phyloP scores from a whole-genome alignment of 2,329 filamentous ascomycete genomes.

The Aureobasidium mangrovei region DNA sequence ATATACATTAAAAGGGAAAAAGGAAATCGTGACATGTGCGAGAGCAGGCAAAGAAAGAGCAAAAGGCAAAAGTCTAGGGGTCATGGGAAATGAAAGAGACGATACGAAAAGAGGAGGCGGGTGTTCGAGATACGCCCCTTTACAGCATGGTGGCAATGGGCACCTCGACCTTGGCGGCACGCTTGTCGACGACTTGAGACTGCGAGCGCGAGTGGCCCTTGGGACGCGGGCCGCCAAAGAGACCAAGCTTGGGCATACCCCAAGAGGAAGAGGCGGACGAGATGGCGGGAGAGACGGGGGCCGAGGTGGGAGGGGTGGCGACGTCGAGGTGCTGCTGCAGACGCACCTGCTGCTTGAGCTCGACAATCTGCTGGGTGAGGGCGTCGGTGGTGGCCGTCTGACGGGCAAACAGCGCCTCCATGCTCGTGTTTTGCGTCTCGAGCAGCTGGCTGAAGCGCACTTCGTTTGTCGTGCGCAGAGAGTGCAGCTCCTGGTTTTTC shows the following conservation, averaged over 20 bases:
- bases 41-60: no score
- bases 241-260: background rate
- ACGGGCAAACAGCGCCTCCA: background rate
- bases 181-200: slow-evolving; percentile 3
- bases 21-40: no score
- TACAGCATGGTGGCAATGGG: slow-evolving; percentile 1
- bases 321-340: background rate
- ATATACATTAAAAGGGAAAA: no score
- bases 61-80: no score
- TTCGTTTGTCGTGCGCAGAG: slow-evolving; percentile 7
- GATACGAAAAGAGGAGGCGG: no score
- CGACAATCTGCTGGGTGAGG: slow-evolving; percentile 6
- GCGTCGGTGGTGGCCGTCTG: slow-evolving; percentile 2
- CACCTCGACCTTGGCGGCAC: background rate
- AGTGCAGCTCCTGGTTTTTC: slow-evolving; percentile 8
- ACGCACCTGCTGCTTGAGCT: slow-evolving; percentile 4
- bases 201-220: slow-evolving; percentile 3
- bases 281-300: background rate
- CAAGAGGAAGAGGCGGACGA: background rate
- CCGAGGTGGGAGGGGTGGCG: background rate
- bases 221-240: background rate
- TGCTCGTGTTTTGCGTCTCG: background rate
- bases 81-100: no score
- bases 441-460: slow-evolving; percentile 6
- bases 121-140: background rate